Evolutionary conservation across 2,329 filamentous ascomycete genomes (phyloP).

Genomic region (Clarireedia sp.): DNA sequence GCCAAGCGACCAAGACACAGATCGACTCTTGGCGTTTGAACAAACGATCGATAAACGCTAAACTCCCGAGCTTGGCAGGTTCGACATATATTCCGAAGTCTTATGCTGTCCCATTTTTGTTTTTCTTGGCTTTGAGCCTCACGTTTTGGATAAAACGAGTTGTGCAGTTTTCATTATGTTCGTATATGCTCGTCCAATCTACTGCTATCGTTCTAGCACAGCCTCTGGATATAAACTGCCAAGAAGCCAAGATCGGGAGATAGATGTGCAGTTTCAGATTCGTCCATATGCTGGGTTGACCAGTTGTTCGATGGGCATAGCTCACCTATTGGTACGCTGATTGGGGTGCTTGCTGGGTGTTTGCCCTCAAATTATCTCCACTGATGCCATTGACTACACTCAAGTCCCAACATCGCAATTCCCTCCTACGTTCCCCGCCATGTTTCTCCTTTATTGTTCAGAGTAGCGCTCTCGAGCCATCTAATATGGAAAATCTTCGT

Average conservation of each 20-base stretch:
- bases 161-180: not conserved
- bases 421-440: not conserved
- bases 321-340: not conserved
- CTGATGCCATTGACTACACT: not conserved
- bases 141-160: not conserved
- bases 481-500: not conserved
- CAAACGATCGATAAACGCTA: not conserved
- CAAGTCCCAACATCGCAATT: not conserved
- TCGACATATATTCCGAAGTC: not conserved
- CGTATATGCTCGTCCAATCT: not conserved
- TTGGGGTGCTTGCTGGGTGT: not conserved
- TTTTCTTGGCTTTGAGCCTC: not conserved
- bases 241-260: not conserved
- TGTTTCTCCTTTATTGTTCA: slow-evolving; percentile 2
- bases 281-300: not conserved
- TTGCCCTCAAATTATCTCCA: not conserved
- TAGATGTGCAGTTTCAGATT: not conserved
- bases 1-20: not conserved
- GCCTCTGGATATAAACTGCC: not conserved
- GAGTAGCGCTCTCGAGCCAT: not conserved
- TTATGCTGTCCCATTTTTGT: not conserved
- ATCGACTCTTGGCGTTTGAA: not conserved
- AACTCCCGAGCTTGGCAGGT: not conserved
- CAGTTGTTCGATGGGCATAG: not conserved
- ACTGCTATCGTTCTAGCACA: not conserved